Evolutionary conservation across 768 basidiomycete species (phyloP), one percentile per base, ranked within the genome.

Genomic region (Phlebiopsis flavidoalba): DNA sequence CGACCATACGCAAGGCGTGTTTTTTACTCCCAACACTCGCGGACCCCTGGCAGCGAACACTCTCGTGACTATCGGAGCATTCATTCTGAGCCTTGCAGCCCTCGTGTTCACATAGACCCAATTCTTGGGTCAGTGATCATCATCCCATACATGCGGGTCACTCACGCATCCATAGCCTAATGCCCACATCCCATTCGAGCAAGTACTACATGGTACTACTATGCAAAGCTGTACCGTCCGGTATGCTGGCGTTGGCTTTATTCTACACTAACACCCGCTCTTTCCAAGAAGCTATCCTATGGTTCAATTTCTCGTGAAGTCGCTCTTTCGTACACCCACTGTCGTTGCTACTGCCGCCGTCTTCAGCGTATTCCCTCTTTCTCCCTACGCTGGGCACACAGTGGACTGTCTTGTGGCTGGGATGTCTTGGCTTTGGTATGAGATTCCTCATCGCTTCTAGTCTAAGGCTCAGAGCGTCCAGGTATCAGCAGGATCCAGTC

Each of bases 381-480:
- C 81, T 83, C n/a, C 83, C 86, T 53, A 75, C 72, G 45, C 84
- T 81, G 0, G 74, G 77, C 36, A 82, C 36, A 82, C 83, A 77
- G 78, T 77, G 2, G 93, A 95, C 66, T 62, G 84, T 8, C 66
- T 82, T 0, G 77, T 91, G 7, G 85, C 79, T 0, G 64, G 8
- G 74, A 5, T 72, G 88, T 33, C 79, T 93, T 21, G 86, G 85
- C 69, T 79, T 83, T 53, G 91, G 92, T 90, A 65, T 43, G 80
- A 62, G 12, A 14, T 31, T 26, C 24, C 57, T 31, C 10, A n/a
- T 31, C 17, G 33, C 19, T 7, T 45, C 14, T 17, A 36, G 15
- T 35, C 21, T 15, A 4, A 45, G 5, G 24, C 37, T 59, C 17
- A 59, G 33, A 11, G 2, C 15, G 40, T 7, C 33, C 14, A 59